These are phyloP conservation scores for Cordyceps farinosa DNA, from an alignment of 2,329 filamentous ascomycete genomes.

Conservation along the genomic window DNA sequence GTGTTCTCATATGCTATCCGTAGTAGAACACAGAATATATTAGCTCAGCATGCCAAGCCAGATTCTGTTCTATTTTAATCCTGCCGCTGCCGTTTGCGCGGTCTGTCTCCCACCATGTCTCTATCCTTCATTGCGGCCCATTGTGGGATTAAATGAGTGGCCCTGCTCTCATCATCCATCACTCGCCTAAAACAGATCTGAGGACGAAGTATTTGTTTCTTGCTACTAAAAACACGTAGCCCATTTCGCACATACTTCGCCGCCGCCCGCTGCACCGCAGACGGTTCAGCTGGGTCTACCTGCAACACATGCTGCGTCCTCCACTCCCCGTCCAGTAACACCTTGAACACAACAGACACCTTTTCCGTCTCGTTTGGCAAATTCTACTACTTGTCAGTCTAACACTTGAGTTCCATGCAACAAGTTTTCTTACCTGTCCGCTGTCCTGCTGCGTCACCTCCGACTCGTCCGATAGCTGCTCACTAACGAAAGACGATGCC, in stretches of 20 bases:
- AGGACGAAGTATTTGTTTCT: constrained; percentile 7
- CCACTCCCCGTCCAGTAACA: not conserved
- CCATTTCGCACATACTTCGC: constrained; percentile 7
- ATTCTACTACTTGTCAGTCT: not conserved
- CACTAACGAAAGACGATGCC: not conserved
- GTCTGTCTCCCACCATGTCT: not conserved
- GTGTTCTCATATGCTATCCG: too few relatives aligned
- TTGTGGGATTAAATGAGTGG: constrained; percentile 8
- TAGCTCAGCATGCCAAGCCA: not conserved
- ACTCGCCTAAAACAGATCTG: constrained; percentile 8
- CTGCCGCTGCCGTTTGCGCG: not conserved
- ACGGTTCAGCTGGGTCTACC: constrained; percentile 3
- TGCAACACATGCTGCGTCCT: constrained; percentile 1
- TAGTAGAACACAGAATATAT: not conserved
- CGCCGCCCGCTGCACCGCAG: not conserved
- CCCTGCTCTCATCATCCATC: not conserved
- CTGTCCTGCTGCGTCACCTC: not conserved
- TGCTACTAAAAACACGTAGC: constrained; percentile 6
- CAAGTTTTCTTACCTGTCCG: not conserved
- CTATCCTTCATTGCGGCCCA: constrained; percentile 2
- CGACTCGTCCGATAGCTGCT: not conserved
- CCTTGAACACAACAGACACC: constrained; percentile 2
- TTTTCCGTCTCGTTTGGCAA: not conserved
- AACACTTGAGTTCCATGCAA: not conserved
- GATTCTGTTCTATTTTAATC: not conserved